Evolutionary conservation across 1,284 basidiomycete species (phyloP).

Genomic region (Cutaneotrichosporon sp.): DNA sequence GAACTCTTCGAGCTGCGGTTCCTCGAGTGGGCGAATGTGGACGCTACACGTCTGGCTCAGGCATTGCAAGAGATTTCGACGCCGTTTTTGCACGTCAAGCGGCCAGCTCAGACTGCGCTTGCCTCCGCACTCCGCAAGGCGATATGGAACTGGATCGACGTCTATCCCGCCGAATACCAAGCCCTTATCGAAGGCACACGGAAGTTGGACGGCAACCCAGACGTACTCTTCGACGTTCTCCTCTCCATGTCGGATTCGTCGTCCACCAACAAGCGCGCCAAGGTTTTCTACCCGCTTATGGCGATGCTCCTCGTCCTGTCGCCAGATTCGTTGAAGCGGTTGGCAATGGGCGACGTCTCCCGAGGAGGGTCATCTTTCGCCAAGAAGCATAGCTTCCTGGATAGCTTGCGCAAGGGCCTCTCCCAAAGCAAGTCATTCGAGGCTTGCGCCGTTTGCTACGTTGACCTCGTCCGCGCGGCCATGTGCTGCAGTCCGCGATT

Average conservation of each 20-base stretch:
- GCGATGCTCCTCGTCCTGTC: slow-evolving; percentile 73
- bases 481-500: slow-evolving; percentile 62
- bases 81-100: slow-evolving; percentile 78
- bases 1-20: slow-evolving; percentile 54
- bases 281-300: slow-evolving; percentile 77
- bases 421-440: slow-evolving; percentile 40
- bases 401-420: slow-evolving; percentile 50
- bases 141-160: slow-evolving; percentile 89
- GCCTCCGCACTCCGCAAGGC: slow-evolving; percentile 73
- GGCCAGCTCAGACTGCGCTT: slow-evolving; percentile 69
- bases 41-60: slow-evolving; percentile 47
- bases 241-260: slow-evolving; percentile 59
- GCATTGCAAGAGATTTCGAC: slow-evolving; percentile 68
- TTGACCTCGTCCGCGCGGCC: slow-evolving; percentile 80
- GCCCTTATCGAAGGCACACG: slow-evolving; percentile 63
- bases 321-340: slow-evolving; percentile 65
- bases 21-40: slow-evolving; percentile 55
- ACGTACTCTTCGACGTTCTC: slow-evolving; percentile 76
- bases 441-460: slow-evolving; percentile 61
- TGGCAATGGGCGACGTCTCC: slow-evolving; percentile 50
- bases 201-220: slow-evolving; percentile 74
- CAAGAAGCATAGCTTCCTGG: slow-evolving; percentile 55
- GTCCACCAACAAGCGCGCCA: slow-evolving; percentile 45
- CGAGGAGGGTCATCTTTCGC: slow-evolving; percentile 39
- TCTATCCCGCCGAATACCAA: slow-evolving; percentile 76